These are phyloP conservation scores for Capronia americana DNA, from an alignment of 2,329 filamentous ascomycete species.

Conservation along the genomic window DNA sequence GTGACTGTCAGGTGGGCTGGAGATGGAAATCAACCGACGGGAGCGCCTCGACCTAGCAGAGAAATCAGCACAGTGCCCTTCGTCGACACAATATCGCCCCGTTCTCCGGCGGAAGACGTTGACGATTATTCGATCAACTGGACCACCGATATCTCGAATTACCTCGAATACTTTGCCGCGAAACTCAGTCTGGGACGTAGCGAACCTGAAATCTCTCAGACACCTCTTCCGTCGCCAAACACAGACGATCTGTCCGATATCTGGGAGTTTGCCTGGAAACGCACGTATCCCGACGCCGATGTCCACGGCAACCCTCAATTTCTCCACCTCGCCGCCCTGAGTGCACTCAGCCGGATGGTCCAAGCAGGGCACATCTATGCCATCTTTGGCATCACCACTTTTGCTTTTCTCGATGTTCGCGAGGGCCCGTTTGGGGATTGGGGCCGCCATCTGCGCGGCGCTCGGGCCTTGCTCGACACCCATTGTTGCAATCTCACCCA, in stretches of 20 bases:
- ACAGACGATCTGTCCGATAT: neutral
- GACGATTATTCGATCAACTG: neutral
- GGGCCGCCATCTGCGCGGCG: constrained; percentile 21
- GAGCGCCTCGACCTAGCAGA: neutral
- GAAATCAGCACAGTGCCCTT: neutral
- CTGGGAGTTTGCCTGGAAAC: neutral
- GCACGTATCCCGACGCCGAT: neutral
- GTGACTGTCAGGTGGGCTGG: neutral
- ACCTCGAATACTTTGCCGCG: neutral
- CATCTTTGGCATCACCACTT: constrained; percentile 53
- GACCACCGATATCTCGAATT: neutral
- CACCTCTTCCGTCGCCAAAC: neutral
- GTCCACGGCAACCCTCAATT: neutral
- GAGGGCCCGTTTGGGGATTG: constrained; percentile 49
- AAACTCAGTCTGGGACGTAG: neutral
- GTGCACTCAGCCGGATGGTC: constrained; percentile 49
- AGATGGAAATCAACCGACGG: neutral
- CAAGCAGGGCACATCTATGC: constrained; percentile 51
- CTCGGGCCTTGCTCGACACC: constrained; percentile 13
- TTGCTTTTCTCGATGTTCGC: constrained; percentile 54
- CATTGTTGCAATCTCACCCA: constrained; percentile 7
- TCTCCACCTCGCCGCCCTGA: constrained; percentile 40
- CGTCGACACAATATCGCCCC: neutral
- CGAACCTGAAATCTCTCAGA: neutral
- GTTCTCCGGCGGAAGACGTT: neutral